A percentile compares a stretch with the other conserved stretches of the same genome.
Conservation (phyloP, 2,329 filamentous ascomycete species). For the Trichoderma cornu-damae region DNA sequence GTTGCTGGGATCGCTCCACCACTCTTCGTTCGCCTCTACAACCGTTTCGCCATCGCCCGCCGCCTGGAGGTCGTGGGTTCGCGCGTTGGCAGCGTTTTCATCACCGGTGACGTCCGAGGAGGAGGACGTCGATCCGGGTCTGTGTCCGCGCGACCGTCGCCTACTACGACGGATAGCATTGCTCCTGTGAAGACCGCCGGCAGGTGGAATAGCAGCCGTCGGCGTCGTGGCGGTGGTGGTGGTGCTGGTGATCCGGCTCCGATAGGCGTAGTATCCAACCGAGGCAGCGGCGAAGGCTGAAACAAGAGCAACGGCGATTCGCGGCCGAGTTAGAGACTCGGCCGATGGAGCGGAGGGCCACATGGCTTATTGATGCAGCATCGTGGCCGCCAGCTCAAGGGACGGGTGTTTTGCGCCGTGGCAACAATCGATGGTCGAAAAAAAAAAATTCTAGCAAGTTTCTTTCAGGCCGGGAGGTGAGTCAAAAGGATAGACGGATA, state of each 20-base stretch:
- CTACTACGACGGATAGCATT: slow-evolving; percentile 59
- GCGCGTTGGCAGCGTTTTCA: slow-evolving; percentile 36
- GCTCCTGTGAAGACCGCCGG: slow-evolving; percentile 53
- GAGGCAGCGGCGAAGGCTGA: slow-evolving; percentile 54
- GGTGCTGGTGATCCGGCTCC: slow-evolving; percentile 28
- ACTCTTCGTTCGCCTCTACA: slow-evolving; percentile 44
- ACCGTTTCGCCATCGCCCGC: slow-evolving; percentile 37
- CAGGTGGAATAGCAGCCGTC: slow-evolving; percentile 24
- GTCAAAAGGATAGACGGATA: too few species aligned
- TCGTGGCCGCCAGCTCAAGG: slow-evolving; percentile 25
- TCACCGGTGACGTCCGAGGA: slow-evolving; percentile 40
- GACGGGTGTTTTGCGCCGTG: neutral
- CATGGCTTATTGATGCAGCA: slow-evolving; percentile 39
- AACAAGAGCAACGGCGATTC: slow-evolving; percentile 51
- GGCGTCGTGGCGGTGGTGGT: too few species aligned
- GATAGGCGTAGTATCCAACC: slow-evolving; percentile 55
- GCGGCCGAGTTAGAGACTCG: slow-evolving; percentile 51
- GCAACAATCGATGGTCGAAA: neutral
- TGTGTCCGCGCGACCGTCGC: slow-evolving; percentile 33
- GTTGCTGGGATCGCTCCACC: slow-evolving; percentile 45
- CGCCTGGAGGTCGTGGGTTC: slow-evolving; percentile 24
- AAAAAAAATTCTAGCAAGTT: too few species aligned
- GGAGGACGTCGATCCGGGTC: slow-evolving; percentile 40
- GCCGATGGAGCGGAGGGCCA: slow-evolving; percentile 45
- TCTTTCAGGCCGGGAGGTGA: neutral